A percentile compares a stretch with the other conserved stretches of the same genome.
phyloP scores from a whole-genome alignment of 208 protist genomes.

The Herpetomonas samuelpessoai region DNA sequence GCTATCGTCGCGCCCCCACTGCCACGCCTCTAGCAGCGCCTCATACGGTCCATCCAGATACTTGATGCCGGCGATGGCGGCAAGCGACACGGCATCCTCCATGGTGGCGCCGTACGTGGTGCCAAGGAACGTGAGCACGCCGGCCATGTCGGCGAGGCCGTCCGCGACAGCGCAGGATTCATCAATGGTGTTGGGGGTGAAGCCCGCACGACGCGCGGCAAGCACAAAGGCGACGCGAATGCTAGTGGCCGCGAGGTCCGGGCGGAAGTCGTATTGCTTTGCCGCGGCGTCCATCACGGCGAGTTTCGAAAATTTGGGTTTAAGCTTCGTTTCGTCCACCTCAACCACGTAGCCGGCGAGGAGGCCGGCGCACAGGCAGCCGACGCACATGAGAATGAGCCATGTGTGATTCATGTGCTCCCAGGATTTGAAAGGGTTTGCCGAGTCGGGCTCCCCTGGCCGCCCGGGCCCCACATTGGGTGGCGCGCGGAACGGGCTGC shows the following conservation, averaged over 20 bases:
- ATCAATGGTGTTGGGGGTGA: slow-evolving; percentile 51
- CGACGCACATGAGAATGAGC: slow-evolving; percentile 77
- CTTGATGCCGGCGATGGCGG: slow-evolving; percentile 67
- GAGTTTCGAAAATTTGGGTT: slow-evolving; percentile 57
- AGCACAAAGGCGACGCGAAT: slow-evolving; percentile 79
- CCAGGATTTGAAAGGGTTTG: slow-evolving; percentile 89
- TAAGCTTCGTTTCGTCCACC: slow-evolving; percentile 73
- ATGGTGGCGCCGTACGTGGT: slow-evolving; percentile 45
- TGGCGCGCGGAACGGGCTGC: slow-evolving; percentile 38
- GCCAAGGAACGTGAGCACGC: slow-evolving; percentile 59
- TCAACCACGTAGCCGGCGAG: slow-evolving; percentile 64
- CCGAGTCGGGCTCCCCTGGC: slow-evolving; percentile 29
- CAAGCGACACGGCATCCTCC: slow-evolving; percentile 66
- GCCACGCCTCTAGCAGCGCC: slow-evolving; percentile 45
- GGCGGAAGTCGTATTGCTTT: slow-evolving; percentile 77
- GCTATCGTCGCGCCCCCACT: slow-evolving; percentile 83
- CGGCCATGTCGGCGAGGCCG: slow-evolving; percentile 70
- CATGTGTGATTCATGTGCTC: slow-evolving; percentile 83
- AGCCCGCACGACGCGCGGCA: slow-evolving; percentile 72
- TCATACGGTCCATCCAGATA: slow-evolving; percentile 69
- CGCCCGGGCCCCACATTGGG: slow-evolving; percentile 47
- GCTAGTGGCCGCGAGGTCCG: slow-evolving; percentile 72
- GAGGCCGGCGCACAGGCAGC: slow-evolving; percentile 67
- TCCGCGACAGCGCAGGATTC: slow-evolving; percentile 76
- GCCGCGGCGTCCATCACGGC: slow-evolving; percentile 48